Evolutionary conservation across 805 yeast species (phyloP).

Genomic region (Candida schatavii): DNA sequence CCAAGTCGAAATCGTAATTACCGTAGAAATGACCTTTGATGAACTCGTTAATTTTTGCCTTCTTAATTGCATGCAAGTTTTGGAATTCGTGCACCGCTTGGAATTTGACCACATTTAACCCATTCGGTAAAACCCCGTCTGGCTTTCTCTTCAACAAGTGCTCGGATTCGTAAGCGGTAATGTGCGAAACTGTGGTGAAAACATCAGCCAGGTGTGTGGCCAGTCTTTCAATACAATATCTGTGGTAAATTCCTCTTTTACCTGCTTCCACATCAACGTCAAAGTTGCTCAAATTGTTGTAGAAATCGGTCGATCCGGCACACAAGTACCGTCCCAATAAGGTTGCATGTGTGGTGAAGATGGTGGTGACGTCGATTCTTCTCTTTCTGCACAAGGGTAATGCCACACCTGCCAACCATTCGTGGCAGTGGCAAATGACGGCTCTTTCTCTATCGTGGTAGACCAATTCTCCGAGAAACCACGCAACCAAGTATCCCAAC

Average conservation of each 20-base stretch:
- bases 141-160: constrained; percentile 93
- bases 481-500: constrained; percentile 89
- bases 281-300: constrained; percentile 81
- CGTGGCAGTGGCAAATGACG: constrained; percentile 92
- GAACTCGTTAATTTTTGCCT: constrained; percentile 90
- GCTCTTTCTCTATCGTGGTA: constrained; percentile 81
- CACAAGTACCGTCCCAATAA: constrained; percentile 90
- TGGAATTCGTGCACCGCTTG: constrained; percentile 98
- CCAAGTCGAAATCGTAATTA: constrained; percentile 89
- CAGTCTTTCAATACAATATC: constrained; percentile 94
- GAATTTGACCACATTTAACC: constrained; percentile 91
- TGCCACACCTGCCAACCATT: constrained; percentile 97
- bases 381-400: constrained; percentile 89
- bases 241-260: constrained; percentile 92
- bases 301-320: constrained; percentile 95
- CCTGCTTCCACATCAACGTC: constrained; percentile 99
- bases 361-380: constrained; percentile 88
- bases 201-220: constrained; percentile 97
- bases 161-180: constrained; percentile 95
- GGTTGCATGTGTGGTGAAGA: constrained; percentile 97
- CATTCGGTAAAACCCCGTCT: constrained; percentile 96
- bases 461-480: constrained; percentile 96
- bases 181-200: constrained; percentile 94
- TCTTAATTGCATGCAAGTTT: constrained; percentile 87
- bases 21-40: constrained; percentile 98